Base-by-base conservation (phyloP, 2,329 filamentous ascomycete genomes). In the Neurospora crassa region DNA sequence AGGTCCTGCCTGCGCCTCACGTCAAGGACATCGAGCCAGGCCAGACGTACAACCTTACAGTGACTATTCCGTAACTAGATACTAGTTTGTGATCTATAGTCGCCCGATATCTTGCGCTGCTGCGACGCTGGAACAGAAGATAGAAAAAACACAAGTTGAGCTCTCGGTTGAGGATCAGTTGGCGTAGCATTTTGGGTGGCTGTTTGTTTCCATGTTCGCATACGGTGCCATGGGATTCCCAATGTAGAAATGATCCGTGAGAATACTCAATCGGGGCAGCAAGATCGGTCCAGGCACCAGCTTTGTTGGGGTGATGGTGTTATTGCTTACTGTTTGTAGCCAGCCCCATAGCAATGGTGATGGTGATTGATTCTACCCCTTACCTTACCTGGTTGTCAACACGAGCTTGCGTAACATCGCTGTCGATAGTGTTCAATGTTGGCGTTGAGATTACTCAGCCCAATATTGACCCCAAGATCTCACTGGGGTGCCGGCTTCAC, bases 11-110 rank as follows among this genome's bases (percentile, higher is more conserved):
- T 0, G 80, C 80, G 14, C 77, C 80, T 0, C 76, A 80, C 29
- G 79, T 88, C 70, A 83, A 78, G 14, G 75, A 78, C 12, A 81
- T 87, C 68, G 75, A 82, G 72, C 72, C 77, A 0, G 85, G 84
- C 1, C 77, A 78, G 74, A 83, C 80, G 11, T 87, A 87, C 71
- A 76, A 81, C 71, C 76, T 87, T 1, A 78, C 79, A 2, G 82
- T 87, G 0, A 2, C 75, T 71, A 74, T 77, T 37, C 76, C 76
- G 20, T 68, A 73, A 37, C 24, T 63, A 18, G 53, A 34, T 29
- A 34, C 53, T 34, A 14, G 16, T 14, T 63, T 18, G 53, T 63
- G 53, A 14, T 63, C 16, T 63, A 63, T 16, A 37, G 16, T 63
- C 29, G 53, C n/a, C 29, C 53, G 8, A 63, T 37, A 37, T 37